Evolutionary conservation across 164 flowering plant species (phyloP).

Genomic region (Annona squamosa): DNA sequence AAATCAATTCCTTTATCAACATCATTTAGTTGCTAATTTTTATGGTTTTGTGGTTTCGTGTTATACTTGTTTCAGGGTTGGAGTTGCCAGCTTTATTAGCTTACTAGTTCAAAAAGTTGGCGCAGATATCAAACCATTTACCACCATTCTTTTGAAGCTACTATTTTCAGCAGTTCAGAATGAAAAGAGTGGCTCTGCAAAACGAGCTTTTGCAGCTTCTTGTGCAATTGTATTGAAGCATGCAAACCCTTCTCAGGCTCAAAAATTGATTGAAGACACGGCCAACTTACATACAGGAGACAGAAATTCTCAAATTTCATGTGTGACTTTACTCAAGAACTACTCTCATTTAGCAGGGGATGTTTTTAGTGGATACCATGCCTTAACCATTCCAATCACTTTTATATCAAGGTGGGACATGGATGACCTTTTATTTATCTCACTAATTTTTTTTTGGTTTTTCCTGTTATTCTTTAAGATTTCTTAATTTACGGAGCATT

Average conservation of each 20-base stretch:
- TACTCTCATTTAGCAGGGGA: slow-evolving; percentile 64
- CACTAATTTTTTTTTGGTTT: too few relatives aligned
- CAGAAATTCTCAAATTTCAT: slow-evolving; percentile 68
- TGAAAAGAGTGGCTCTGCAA: slow-evolving; percentile 72
- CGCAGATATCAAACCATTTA: slow-evolving; percentile 63
- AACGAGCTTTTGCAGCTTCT: slow-evolving; percentile 91
- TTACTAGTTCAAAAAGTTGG: slow-evolving; percentile 80
- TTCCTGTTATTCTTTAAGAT: background rate
- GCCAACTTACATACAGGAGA: slow-evolving; percentile 76
- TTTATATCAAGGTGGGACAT: slow-evolving; percentile 67
- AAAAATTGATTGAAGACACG: slow-evolving; percentile 78
- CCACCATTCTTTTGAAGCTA: slow-evolving; percentile 54
- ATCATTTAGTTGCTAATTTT: background rate
- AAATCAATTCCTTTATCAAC: background rate
- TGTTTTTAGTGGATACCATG: slow-evolving; percentile 59
- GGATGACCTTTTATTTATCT: background rate
- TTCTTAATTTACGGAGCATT: background rate
- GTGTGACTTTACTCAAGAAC: slow-evolving; percentile 69
- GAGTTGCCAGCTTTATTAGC: slow-evolving; percentile 81
- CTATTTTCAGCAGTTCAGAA: slow-evolving; percentile 74
- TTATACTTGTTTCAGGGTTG: slow-evolving; percentile 57
- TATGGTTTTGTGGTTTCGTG: background rate
- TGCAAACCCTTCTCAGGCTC: slow-evolving; percentile 57
- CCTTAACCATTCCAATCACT: slow-evolving; percentile 54
- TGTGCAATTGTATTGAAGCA: slow-evolving; percentile 69